These are phyloP conservation scores for Ustilago trichophora DNA, from an alignment of 1,284 basidiomycete species.

Conservation along the genomic window DNA sequence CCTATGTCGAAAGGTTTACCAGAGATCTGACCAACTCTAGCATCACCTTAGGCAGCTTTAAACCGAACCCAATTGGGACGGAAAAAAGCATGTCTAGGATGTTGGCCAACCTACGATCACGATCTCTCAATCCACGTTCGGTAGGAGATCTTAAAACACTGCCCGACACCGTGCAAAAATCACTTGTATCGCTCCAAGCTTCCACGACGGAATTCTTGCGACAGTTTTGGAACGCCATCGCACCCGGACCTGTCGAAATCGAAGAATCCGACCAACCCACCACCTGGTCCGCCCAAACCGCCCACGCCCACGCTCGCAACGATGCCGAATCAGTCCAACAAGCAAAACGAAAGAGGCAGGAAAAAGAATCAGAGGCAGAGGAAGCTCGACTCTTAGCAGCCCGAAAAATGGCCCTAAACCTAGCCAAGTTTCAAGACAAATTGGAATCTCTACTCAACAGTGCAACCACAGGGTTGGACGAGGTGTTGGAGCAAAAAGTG, in stretches of 20 bases:
- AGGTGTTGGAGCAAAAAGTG: conserved; percentile 13
- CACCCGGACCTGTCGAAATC: conserved; percentile 75
- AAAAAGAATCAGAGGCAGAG: conserved; percentile 22
- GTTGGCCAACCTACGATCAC: conserved; percentile 20
- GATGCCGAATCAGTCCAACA: too few relatives aligned
- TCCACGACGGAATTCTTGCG: conserved; percentile 93
- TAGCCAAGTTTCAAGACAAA: conserved; percentile 6
- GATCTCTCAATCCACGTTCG: too few relatives aligned
- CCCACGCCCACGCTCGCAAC: too few relatives aligned
- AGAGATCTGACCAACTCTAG: neutral
- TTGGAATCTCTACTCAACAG: conserved; percentile 7
- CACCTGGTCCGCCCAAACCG: too few relatives aligned
- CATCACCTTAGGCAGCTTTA: conserved; percentile 14
- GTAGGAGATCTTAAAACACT: too few relatives aligned
- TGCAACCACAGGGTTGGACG: conserved; percentile 10
- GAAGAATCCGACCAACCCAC: too few relatives aligned
- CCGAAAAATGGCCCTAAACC: conserved; percentile 34
- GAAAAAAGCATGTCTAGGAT: conserved; percentile 12
- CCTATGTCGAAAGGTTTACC: conserved; percentile 12
- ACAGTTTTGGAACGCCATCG: conserved; percentile 90
- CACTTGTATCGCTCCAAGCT: conserved; percentile 87
- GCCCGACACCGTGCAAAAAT: too few relatives aligned
- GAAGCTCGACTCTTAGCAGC: conserved; percentile 11
- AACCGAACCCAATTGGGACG: neutral
- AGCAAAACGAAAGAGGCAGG: conserved; percentile 4